Conservation (phyloP, 768 basidiomycete genomes). For the Russula emetica region DNA sequence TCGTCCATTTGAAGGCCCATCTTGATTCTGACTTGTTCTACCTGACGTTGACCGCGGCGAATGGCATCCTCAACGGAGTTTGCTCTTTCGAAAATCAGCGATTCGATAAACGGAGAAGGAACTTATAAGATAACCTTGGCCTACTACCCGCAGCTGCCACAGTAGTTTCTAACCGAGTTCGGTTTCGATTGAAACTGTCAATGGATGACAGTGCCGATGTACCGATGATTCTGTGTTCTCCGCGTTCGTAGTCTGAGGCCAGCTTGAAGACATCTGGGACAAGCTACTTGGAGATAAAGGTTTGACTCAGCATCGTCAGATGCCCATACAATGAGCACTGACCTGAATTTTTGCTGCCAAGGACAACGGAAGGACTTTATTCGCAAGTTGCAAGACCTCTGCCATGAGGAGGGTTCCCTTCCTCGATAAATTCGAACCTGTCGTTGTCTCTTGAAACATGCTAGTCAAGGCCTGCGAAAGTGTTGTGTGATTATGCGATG, state of each 20-base stretch:
- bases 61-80: conserved; percentile 84
- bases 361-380: conserved; percentile 75
- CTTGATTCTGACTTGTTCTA: conserved; percentile 86
- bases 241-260: conserved; percentile 75
- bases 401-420: conserved; percentile 91
- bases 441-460: conserved; percentile 78
- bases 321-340: conserved; percentile 12
- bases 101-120: background rate
- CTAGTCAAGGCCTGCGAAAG: conserved; percentile 66
- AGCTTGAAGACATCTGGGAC: conserved; percentile 81
- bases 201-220: conserved; percentile 82
- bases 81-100: conserved; percentile 43
- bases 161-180: conserved; percentile 54
- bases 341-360: conserved; percentile 86
- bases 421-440: conserved; percentile 67
- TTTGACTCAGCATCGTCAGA: background rate
- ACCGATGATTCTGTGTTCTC: conserved; percentile 76
- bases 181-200: conserved; percentile 91
- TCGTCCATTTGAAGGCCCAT: conserved; percentile 95
- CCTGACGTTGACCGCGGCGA: conserved; percentile 81
- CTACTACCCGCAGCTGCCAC: conserved; percentile 47
- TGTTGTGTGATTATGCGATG: background rate
- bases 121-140: conserved; percentile 47
- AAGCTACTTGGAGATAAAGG: conserved; percentile 44
- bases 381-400: conserved; percentile 84